phyloP scores from a whole-genome alignment of 208 protist species.

The Leishmania aethiopica region DNA sequence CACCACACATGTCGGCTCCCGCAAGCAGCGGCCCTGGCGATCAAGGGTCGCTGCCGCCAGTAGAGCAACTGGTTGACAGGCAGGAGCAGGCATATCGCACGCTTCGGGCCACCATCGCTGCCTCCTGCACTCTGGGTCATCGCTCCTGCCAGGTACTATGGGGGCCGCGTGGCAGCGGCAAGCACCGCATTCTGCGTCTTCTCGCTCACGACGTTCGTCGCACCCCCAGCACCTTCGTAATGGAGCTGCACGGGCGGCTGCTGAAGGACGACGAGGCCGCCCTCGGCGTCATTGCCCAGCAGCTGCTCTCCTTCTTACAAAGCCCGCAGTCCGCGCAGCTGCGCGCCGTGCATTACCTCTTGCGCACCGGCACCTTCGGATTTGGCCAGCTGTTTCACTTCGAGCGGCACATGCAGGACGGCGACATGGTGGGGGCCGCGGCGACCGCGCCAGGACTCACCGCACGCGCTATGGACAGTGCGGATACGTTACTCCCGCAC shows the following conservation, averaged over 20 bases:
- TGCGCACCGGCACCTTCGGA: conserved; percentile 69
- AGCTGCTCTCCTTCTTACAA: conserved; percentile 66
- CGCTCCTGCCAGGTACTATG: conserved; percentile 81
- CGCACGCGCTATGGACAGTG: background rate
- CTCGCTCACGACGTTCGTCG: conserved; percentile 60
- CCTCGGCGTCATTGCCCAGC: conserved; percentile 61
- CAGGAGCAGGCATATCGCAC: conserved; percentile 66
- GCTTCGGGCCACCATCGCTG: conserved; percentile 73
- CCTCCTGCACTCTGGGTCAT: conserved; percentile 70
- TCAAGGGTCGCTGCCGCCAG: background rate
- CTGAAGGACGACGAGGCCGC: conserved; percentile 71
- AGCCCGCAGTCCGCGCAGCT: conserved; percentile 54
- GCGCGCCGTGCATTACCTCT: conserved; percentile 50
- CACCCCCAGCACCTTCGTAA: conserved; percentile 52
- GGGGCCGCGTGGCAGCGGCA: conserved; percentile 72
- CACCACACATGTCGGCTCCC: background rate
- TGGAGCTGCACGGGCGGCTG: conserved; percentile 70
- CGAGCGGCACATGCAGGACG: conserved; percentile 30
- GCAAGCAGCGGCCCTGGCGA: background rate
- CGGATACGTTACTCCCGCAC: background rate
- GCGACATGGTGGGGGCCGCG: conserved; percentile 8
- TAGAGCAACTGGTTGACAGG: conserved; percentile 17
- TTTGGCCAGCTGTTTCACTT: conserved; percentile 85
- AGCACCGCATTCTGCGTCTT: conserved; percentile 73
- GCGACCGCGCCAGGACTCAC: background rate